phyloP scores from a whole-genome alignment of 2,329 filamentous ascomycete genomes.

The Fusarium anguioides region DNA sequence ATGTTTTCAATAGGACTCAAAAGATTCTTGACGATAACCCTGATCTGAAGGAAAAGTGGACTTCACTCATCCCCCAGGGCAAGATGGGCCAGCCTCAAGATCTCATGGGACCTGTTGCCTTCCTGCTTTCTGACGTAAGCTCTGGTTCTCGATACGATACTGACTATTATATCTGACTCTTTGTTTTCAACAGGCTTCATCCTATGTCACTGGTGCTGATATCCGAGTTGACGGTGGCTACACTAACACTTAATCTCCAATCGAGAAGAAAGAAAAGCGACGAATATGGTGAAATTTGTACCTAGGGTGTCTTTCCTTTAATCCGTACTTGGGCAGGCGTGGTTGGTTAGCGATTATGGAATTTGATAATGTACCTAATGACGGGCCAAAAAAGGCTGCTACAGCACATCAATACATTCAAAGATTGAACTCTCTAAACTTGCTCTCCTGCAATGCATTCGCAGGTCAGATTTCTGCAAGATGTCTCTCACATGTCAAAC shows the following conservation, averaged over 20 bases:
- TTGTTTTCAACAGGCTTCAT: slow-evolving; percentile 70
- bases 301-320: slow-evolving; percentile 6
- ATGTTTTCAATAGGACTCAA: slow-evolving; percentile 71
- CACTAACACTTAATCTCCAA: slow-evolving; percentile 71
- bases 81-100: slow-evolving; percentile 95
- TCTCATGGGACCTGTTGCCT: slow-evolving; percentile 91
- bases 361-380: slow-evolving; percentile 38
- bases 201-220: slow-evolving; percentile 79
- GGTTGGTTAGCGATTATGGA: slow-evolving; percentile 23
- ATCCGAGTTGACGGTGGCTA: slow-evolving; percentile 89
- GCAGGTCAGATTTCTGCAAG: background rate
- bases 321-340: slow-evolving; percentile 13
- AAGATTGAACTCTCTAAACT: background rate
- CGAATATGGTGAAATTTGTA: slow-evolving; percentile 5
- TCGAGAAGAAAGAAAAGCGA: background rate
- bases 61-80: slow-evolving; percentile 87
- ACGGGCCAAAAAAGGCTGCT: background rate
- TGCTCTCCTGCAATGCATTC: background rate
- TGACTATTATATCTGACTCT: background rate
- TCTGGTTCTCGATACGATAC: too few relatives aligned
- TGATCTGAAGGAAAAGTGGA: slow-evolving; percentile 90
- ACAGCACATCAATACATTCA: background rate
- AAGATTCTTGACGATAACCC: slow-evolving; percentile 96
- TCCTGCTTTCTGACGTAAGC: slow-evolving; percentile 76
- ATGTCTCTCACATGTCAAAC: background rate